These are phyloP conservation scores for Zalaria obscura DNA, from an alignment of 2,329 filamentous ascomycete genomes.

Conservation along the genomic window DNA sequence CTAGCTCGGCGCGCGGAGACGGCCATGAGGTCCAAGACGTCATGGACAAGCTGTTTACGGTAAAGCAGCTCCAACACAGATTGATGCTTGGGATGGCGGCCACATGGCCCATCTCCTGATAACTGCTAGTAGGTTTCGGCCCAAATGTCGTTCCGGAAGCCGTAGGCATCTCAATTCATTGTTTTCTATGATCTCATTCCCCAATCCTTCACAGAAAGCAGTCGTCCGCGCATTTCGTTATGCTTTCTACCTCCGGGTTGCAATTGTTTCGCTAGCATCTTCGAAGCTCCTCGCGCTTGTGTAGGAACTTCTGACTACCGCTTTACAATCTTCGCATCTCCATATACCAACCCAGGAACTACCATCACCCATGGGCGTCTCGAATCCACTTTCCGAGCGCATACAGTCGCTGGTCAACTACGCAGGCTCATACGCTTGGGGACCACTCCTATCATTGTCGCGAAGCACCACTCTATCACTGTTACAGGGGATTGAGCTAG, in stretches of 20 bases:
- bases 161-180: no score
- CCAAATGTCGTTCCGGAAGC: no score
- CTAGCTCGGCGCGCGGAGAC: no score
- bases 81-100: no score
- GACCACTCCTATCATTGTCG: slow-evolving; percentile 31
- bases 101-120: no score
- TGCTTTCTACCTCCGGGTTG: slow-evolving; percentile 3
- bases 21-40: slow-evolving; percentile 1
- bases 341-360: slow-evolving; percentile 2
- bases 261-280: slow-evolving; percentile 1
- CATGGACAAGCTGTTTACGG: slow-evolving; percentile 8
- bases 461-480: slow-evolving; percentile 30
- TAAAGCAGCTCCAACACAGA: slow-evolving; percentile 5
- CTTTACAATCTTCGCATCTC: slow-evolving; percentile 1
- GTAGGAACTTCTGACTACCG: neutral
- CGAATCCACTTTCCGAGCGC: slow-evolving; percentile 21
- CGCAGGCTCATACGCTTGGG: slow-evolving; percentile 32
- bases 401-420: slow-evolving; percentile 26
- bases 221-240: slow-evolving; percentile 4
- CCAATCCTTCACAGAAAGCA: neutral
- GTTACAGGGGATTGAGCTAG: slow-evolving; percentile 29
- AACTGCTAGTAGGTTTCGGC: no score
- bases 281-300: neutral
- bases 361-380: slow-evolving; percentile 13
- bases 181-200: neutral